Base-by-base conservation (phyloP, 345 rosid genomes). In the Lepidium didymum region DNA sequence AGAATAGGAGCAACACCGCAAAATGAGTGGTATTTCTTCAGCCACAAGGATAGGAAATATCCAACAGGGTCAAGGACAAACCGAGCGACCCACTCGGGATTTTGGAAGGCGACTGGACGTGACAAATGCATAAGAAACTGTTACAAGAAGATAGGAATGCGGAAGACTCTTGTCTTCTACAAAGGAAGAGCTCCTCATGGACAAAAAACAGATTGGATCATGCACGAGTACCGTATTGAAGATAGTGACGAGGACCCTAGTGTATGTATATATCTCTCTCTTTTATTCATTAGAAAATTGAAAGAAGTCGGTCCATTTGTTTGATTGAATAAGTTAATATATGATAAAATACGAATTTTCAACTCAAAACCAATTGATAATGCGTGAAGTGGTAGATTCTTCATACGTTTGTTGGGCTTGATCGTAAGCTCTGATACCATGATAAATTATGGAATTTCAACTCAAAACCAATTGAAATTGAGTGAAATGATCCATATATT, bases 51-150 rank as follows among this genome's bases (percentile, higher is more conserved):
- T 62, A 84, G 94, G 62, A 93, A 93, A 76, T 90, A 93, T 62
- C 98, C 98, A 2, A 93, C 98, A 0, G 97, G 98, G 6, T 93
- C 98, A 5, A 84, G 98, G 57, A 93, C 98, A 0, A 93, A 93
- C 70, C 84, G 98, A 36, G 98, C 98, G 10, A 93, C 98, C 0
- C 82, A 79, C 50, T 90, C 90, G 1, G 98, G 98, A 37, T 93
- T 93, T 57, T 93, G 98, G 98, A 93, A 93, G 78, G 98, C 98
- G 18, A 93, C 98, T 0, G 98, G 98, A 19, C 79, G 97, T n/a
- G 98, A 93, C 62, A 93, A 93, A 64, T 93, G 96, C 81, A 93
- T 87, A 21, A 72, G 97, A 47, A 90, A 79, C 81, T 80, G 51
- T 66, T 84, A 73, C 84, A 84, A 82, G 81, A 93, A 90, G 81